Base-by-base conservation (phyloP, 768 basidiomycete species). In the Lactarius trivialis region DNA sequence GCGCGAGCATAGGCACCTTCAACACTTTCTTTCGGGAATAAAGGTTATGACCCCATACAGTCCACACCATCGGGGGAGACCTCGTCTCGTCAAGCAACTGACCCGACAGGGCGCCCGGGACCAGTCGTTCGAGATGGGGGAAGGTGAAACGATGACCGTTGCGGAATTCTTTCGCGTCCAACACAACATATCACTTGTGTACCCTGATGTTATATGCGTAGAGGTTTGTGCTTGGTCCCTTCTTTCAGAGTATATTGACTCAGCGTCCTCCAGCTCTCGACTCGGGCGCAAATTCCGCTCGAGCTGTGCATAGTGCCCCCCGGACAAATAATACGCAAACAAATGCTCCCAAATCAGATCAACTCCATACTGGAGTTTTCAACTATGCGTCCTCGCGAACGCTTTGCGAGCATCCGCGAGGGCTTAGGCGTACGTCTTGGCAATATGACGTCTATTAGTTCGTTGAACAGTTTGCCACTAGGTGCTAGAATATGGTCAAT, bases 271-370 rank as follows among this genome's bases (percentile, higher is more conserved):
- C 17, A 90, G 88, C 79, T 88, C 12, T 82, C 82, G 4, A 70
- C 74, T 21, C 80, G 80, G 0, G 88, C 88, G 0, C 68, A 84
- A 36, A 75, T 88, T 3, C 89, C 89, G 0, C 71, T 91, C 0
- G 89, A 91, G 65, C 71, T 83, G 2, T 91, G 89, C 69, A 72
- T 68, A 0, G 85, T 91, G 4, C 77, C 79, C 0, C 69, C 77
- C 0, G 89, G 88, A 0, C 89, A 91, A 67, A 80, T 89, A 24
- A 83, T 86, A 78, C 79, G 83, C 39, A 89, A 86, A 67, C 82
- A 87, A 51, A 76, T 92, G 0, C 84, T 87, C 0, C 77, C 82
- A 0, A 84, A 88, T 45, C 82, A 83, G 65, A 83, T 84, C 0
- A 79, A 79, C 52, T 76, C 79, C 1, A 79, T 91, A 3, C 75